Percentiles rank a stretch among this genome's conserved stretches.
Evolutionary conservation across 768 basidiomycete genomes (phyloP).

Genomic region (Russula earlei): DNA sequence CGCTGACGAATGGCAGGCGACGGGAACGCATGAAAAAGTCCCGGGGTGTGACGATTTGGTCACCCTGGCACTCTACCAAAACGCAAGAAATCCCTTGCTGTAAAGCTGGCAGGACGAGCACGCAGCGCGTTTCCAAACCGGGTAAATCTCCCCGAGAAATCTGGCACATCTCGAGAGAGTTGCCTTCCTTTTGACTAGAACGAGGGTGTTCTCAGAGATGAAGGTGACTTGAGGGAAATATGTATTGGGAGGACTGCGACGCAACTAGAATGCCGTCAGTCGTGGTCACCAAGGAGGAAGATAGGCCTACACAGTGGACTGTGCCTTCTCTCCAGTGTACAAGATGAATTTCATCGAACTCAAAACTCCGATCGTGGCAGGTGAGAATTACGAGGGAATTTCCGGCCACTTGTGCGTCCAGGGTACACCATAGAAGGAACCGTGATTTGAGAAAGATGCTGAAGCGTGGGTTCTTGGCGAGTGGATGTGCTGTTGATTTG

Average conservation of each 20-base stretch:
- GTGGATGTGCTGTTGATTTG: conserved; percentile 5
- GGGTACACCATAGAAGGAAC: conserved; percentile 8
- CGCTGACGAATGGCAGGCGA: conserved; percentile 8
- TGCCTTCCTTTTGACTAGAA: conserved; percentile 13
- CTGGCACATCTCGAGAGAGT: conserved; percentile 14
- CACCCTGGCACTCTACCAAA: conserved; percentile 13
- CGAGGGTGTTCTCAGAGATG: conserved; percentile 7
- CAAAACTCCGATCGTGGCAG: conserved; percentile 9
- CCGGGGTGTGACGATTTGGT: conserved; percentile 2
- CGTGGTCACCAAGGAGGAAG: not conserved
- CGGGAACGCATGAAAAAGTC: not conserved
- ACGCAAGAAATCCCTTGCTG: conserved; percentile 10
- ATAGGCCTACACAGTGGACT: conserved; percentile 1
- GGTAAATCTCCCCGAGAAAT: not conserved
- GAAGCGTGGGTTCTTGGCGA: conserved; percentile 8
- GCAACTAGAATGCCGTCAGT: not conserved
- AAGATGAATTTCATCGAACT: conserved; percentile 13
- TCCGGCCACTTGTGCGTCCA: conserved; percentile 12
- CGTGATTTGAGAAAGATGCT: conserved; percentile 12
- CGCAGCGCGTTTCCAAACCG: conserved; percentile 5
- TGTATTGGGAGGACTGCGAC: conserved; percentile 12
- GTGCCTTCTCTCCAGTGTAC: conserved; percentile 14
- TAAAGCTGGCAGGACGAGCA: conserved; percentile 11
- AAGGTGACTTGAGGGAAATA: conserved; percentile 16
- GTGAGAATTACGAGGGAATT: conserved; percentile 11